Conservation (phyloP, 2,329 filamentous ascomycete species). For the Xylariaceae sp. region DNA sequence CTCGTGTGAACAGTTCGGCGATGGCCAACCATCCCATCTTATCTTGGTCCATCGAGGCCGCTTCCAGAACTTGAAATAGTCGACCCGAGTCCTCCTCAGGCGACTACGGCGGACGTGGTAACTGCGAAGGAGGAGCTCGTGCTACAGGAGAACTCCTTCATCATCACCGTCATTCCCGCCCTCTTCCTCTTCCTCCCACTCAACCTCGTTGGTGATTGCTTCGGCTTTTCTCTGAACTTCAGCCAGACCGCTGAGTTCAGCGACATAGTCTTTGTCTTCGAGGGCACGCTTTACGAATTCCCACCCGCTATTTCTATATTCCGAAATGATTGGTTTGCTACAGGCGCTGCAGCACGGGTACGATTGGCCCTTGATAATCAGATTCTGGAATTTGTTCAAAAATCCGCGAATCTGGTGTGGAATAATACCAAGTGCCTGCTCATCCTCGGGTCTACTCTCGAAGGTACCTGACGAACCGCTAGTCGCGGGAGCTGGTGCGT, state of each 20-base stretch:
- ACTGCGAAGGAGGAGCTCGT: constrained; percentile 26
- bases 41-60: constrained; percentile 28
- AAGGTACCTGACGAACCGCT: constrained; percentile 41
- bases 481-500: constrained; percentile 58
- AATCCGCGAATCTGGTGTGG: constrained; percentile 83
- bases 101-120: constrained; percentile 24
- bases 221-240: constrained; percentile 39
- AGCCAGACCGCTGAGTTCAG: constrained; percentile 59
- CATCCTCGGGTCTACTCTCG: constrained; percentile 54
- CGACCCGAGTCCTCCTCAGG: constrained; percentile 24
- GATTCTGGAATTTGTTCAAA: constrained; percentile 72
- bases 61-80: constrained; percentile 34
- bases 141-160: constrained; percentile 39
- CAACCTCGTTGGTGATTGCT: constrained; percentile 33
- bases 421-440: constrained; percentile 68
- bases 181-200: constrained; percentile 40
- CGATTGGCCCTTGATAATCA: constrained; percentile 71
- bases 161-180: constrained; percentile 35
- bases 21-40: constrained; percentile 19
- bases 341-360: constrained; percentile 85
- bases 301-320: constrained; percentile 72
- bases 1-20: constrained; percentile 7
- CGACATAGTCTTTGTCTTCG: constrained; percentile 75
- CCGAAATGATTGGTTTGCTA: constrained; percentile 67
- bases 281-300: constrained; percentile 75